Evolutionary conservation across 805 yeast genomes (phyloP).

Genomic region (Monosporozyma aquatica): DNA sequence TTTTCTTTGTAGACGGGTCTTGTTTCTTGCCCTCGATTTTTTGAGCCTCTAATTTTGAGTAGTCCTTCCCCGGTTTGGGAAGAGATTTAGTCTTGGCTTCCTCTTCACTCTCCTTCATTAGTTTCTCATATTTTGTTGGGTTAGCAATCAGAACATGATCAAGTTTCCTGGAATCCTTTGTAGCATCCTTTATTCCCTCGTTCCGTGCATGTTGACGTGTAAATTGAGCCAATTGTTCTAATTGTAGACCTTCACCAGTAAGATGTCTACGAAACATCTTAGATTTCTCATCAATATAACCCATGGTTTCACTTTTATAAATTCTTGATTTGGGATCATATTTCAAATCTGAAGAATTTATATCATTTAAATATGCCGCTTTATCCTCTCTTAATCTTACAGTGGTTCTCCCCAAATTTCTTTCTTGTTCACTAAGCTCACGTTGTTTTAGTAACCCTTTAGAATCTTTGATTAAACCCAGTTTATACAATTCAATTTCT

Average conservation of each 20-base stretch:
- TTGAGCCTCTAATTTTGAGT: constrained; percentile 11
- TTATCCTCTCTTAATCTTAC: constrained; percentile 66
- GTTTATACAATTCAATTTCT: constrained; percentile 34
- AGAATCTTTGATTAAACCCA: constrained; percentile 28
- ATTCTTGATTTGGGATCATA: constrained; percentile 48
- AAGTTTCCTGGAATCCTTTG: constrained; percentile 18
- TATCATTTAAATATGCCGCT: constrained; percentile 56
- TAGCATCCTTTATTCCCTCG: constrained; percentile 23
- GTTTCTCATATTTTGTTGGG: constrained; percentile 28
- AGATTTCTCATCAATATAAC: constrained; percentile 31
- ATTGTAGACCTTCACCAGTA: constrained; percentile 49
- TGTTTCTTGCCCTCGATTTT: constrained; percentile 19
- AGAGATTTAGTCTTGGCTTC: neutral
- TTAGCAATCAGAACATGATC: constrained; percentile 29
- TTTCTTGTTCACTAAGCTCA: constrained; percentile 4
- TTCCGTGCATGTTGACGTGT: constrained; percentile 39
- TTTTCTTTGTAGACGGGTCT: constrained; percentile 10
- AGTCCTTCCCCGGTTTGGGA: neutral
- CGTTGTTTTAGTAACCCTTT: constrained; percentile 9
- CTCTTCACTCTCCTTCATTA: constrained; percentile 10
- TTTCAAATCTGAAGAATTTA: constrained; percentile 36
- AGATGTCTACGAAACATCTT: constrained; percentile 45
- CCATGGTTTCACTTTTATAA: constrained; percentile 28
- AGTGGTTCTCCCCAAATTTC: constrained; percentile 17
- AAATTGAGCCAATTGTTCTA: constrained; percentile 39